Evolutionary conservation across 2,329 filamentous ascomycete species (phyloP), one percentile per base, ranked within the genome.

Genomic region (Aspergillus udagawae): DNA sequence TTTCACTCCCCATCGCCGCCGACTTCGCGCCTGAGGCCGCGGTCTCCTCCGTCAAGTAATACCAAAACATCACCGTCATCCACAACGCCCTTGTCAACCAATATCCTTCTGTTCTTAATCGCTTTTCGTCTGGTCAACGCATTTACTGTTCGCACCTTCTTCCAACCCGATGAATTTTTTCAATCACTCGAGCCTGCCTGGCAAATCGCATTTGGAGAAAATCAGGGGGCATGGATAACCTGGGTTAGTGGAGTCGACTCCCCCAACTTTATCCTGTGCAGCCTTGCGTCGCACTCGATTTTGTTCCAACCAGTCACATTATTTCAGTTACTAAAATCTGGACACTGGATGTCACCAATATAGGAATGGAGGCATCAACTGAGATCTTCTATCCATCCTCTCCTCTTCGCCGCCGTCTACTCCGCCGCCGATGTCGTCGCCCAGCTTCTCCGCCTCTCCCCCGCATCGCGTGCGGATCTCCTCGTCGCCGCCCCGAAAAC

Each of bases 121-220:
- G 80, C 84, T 44, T 83, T 96, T 61, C 90, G 94, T 54, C 82
- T 93, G 62, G 73, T 90, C 71, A 96, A 96, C 77, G 87, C 91
- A 32, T 80, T 94, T 65, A 85, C 82, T 60, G 80, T 95, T 56
- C 81, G 84, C 63, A 97, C 94, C 21, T 99, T 97, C 74, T 99
- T 99, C 77, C 94, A 99, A 75, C 94, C 94, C 28, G 94, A 99
- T 78, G 94, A 99, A 75, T 97, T 91, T 79, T 99, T 94, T 70
- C 94, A 99, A 72, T 89, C 92, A 1, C 83, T 97, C 48, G 94
- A 99, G 77, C 93, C 94, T 53, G 94, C 94, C 64, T 97, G 93
- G 92, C 81, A 87, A 67, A 82, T 94, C 55, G 89, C 90, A 3
- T 97, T 96, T 80, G 92, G 92, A 23, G 69, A 79, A 2, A 72